Conservation (phyloP, 73 alveolate genomes). For the Paramecium primaurelia region DNA sequence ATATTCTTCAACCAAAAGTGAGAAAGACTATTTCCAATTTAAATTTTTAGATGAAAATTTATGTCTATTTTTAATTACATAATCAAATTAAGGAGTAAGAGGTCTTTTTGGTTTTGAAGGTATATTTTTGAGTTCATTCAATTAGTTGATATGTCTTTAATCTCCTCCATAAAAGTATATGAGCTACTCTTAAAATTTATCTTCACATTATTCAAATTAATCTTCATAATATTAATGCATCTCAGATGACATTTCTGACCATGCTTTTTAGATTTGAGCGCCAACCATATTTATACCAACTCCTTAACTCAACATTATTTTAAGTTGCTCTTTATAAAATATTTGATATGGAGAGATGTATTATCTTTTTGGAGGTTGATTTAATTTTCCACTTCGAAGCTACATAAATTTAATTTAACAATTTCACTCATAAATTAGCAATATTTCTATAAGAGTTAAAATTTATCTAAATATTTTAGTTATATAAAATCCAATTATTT, state of each 20-base stretch:
- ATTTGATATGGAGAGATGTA: background rate
- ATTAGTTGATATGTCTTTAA: background rate
- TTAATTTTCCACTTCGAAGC: constrained; percentile 9
- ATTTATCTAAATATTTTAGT: background rate
- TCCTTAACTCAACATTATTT: background rate
- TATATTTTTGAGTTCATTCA: background rate
- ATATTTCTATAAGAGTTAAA: background rate
- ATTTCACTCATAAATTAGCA: background rate
- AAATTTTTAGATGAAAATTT: background rate
- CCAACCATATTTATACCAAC: background rate
- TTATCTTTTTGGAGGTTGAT: background rate
- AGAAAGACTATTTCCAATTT: background rate
- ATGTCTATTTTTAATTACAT: background rate
- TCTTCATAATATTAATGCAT: background rate
- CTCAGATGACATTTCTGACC: background rate
- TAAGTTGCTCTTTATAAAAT: background rate
- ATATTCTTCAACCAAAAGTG: background rate
- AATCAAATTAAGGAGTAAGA: background rate
- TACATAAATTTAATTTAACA: background rate
- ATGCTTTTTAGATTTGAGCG: background rate
- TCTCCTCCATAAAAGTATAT: background rate
- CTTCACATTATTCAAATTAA: background rate
- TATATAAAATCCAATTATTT: background rate
- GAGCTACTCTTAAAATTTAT: background rate
- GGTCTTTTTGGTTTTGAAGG: background rate